Evolutionary conservation across 441 rosid genomes (phyloP), one percentile per base, ranked within the genome.

Genomic region (Adansonia rubrostipa): DNA sequence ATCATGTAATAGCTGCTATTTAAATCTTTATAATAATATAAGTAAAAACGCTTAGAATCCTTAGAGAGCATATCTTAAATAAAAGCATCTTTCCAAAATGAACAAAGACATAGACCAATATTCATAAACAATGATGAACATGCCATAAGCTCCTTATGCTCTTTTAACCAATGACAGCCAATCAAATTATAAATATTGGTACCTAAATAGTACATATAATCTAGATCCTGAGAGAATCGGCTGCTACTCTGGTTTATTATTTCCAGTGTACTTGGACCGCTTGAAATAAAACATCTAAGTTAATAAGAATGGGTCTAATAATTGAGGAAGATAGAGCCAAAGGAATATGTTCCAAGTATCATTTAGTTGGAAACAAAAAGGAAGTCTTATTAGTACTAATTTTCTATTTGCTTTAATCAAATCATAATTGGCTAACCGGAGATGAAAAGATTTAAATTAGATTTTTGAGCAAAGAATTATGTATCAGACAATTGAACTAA

Each of bases 301-400:
- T 36, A 36, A 36, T 36, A 36, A 36, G 40, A 36, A 36, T 42
- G 8, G 45, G 45, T 42, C 45, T 42, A 5, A 42, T 42, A 42
- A 42, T 42, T 42, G 64, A 60, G 36, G 64, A 60, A 22, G 64
- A 28, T 62, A 11, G 42, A 28, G n/a, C 66, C 66, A 28, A 62
- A 61, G 65, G 65, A 61, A 62, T 62, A 62, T 62, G 66, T 62
- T 62, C 66, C 66, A 8, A 58, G 40, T 36, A 36, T 36, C 40
- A 36, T 36, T 36, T 42, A 42, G 45, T 42, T 42, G 45, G 45
- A 42, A 42, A 42, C 6, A 0, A 42, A 42, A 42, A 42, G 6
- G 8, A 42, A 42, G 8, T 42, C 45, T 42, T 42, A 42, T 42
- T 42, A 13, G 15, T 3, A 9, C 11, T 60, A 60, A 20, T 57